These are phyloP conservation scores for Hypoxylon perforatum DNA, from an alignment of 495 filamentous ascomycete species.

Conservation along the genomic window DNA sequence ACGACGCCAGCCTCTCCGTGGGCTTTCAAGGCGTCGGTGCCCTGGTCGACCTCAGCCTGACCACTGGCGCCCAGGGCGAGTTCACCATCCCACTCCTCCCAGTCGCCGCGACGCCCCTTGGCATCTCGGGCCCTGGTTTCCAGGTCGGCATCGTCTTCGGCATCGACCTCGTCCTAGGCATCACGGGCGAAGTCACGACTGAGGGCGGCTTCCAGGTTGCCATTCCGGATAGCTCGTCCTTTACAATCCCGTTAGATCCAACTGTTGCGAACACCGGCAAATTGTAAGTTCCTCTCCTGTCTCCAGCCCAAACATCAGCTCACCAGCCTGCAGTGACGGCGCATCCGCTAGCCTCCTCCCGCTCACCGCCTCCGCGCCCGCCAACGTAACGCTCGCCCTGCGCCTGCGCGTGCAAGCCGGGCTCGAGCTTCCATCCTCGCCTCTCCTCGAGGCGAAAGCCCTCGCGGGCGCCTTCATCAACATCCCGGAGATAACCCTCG, in stretches of 20 bases:
- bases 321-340: conserved; percentile 35
- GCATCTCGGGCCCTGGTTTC: conserved; percentile 42
- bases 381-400: conserved; percentile 46
- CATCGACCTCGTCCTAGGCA: conserved; percentile 43
- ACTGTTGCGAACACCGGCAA: conserved; percentile 28
- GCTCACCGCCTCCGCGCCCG: conserved; percentile 31
- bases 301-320: background rate
- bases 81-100: conserved; percentile 36
- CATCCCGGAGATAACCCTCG: conserved; percentile 40
- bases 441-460: conserved; percentile 41
- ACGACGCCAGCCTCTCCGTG: conserved; percentile 36
- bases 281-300: conserved; percentile 36
- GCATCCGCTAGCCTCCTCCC: conserved; percentile 44
- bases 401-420: conserved; percentile 41
- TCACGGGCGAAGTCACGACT: conserved; percentile 34
- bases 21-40: conserved; percentile 42
- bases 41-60: conserved; percentile 30
- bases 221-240: conserved; percentile 46
- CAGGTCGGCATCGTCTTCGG: conserved; percentile 43
- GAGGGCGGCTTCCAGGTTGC: conserved; percentile 47
- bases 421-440: conserved; percentile 24
- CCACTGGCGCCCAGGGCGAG: conserved; percentile 17
- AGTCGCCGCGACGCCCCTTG: conserved; percentile 36
- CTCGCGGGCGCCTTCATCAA: conserved; percentile 43
- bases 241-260: conserved; percentile 39